phyloP scores from a whole-genome alignment of 305 asterid species.

The Fraxinus angustifolia region DNA sequence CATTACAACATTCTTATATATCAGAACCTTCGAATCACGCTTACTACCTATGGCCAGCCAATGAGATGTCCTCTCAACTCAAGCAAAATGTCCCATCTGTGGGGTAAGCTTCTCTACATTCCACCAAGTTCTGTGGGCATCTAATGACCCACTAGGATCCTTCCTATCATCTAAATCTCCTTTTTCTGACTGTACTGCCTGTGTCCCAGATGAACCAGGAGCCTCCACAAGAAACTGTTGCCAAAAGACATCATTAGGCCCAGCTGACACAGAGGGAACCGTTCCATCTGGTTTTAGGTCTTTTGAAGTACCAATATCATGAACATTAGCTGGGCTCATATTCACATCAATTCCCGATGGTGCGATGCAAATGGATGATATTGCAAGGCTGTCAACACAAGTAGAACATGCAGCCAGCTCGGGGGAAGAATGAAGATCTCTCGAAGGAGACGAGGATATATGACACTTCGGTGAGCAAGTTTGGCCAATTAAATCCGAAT shows the following conservation, averaged over 20 bases:
- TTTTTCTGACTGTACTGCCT: conserved; percentile 40
- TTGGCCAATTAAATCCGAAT: conserved; percentile 41
- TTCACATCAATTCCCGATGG: conserved; percentile 36
- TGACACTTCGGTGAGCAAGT: conserved; percentile 32
- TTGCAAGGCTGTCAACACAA: conserved; percentile 28
- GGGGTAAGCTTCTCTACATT: conserved; percentile 44
- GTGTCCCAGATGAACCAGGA: conserved; percentile 33
- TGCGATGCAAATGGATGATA: conserved; percentile 38
- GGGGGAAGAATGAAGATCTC: conserved; percentile 33
- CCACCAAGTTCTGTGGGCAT: conserved; percentile 42
- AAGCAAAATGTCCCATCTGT: conserved; percentile 54
- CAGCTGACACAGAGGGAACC: conserved; percentile 28
- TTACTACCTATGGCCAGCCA: not conserved
- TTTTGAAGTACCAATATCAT: conserved; percentile 16
- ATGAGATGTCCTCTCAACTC: conserved; percentile 30
- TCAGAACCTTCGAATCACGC: not conserved
- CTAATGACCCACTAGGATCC: not conserved
- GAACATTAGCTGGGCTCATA: conserved; percentile 34
- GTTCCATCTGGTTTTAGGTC: conserved; percentile 11
- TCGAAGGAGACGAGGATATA: conserved; percentile 31
- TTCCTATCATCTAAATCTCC: conserved; percentile 14
- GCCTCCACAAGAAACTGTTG: conserved; percentile 73
- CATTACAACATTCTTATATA: conserved; percentile 17
- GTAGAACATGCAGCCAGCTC: conserved; percentile 26
- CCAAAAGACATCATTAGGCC: conserved; percentile 67